Conservation (phyloP, 306 rosid genomes). For the Pyrus bretschneideri region DNA sequence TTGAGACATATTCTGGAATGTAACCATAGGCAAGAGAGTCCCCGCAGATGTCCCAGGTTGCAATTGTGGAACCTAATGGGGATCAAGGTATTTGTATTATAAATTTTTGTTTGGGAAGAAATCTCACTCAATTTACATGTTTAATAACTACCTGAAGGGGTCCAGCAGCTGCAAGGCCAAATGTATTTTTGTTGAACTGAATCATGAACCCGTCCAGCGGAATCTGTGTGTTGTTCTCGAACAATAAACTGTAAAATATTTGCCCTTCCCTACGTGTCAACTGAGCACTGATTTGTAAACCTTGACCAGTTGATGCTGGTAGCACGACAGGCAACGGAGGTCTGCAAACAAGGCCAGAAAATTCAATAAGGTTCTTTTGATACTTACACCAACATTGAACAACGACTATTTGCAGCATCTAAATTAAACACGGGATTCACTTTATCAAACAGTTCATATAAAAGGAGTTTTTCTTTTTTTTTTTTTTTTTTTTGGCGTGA, state of each 20-base stretch:
- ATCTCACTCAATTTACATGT: not conserved
- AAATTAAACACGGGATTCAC: no score
- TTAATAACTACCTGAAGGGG: constrained; percentile 62
- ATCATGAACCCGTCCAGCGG: constrained; percentile 96
- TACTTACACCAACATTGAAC: not conserved
- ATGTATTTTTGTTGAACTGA: constrained; percentile 93
- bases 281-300: constrained; percentile 96
- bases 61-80: constrained; percentile 65
- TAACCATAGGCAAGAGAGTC: constrained; percentile 85
- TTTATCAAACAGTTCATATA: not conserved
- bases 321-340: constrained; percentile 79
- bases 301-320: constrained; percentile 82
- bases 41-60: constrained; percentile 69
- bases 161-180: constrained; percentile 95
- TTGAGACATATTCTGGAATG: constrained; percentile 89
- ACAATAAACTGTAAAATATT: constrained; percentile 71
- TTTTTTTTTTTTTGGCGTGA: no score
- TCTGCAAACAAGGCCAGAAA: constrained; percentile 40
- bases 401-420: not conserved
- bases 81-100: constrained; percentile 11
- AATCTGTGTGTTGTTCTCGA: constrained; percentile 75
- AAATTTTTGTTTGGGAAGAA: constrained; percentile 7
- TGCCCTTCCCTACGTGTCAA: constrained; percentile 69
- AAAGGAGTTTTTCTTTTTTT: no score
- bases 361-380: constrained; percentile 14